A percentile compares a stretch with the other conserved stretches of the same genome.
Evolutionary conservation across 257 asterid genomes (phyloP).

Genomic region (Jacaranda mimosifolia): DNA sequence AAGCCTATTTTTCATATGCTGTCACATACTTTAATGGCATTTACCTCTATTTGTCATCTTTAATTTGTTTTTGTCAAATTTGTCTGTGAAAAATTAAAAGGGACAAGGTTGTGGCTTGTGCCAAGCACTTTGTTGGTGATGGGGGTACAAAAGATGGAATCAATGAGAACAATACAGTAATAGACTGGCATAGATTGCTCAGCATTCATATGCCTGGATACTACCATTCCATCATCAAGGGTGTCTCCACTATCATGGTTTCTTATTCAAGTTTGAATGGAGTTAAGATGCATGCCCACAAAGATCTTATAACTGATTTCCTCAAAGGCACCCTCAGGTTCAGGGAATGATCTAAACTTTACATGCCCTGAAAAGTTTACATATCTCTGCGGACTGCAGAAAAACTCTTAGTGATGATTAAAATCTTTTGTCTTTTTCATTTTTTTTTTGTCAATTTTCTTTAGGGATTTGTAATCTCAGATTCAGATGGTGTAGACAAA

Average conservation of each 20-base stretch:
- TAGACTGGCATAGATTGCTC: constrained; percentile 30
- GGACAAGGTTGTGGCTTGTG: constrained; percentile 42
- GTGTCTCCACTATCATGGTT: constrained; percentile 40
- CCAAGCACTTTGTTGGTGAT: constrained; percentile 46
- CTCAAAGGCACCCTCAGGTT: constrained; percentile 38
- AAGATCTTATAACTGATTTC: constrained; percentile 33
- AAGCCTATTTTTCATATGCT: too few relatives aligned
- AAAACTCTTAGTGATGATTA: neutral
- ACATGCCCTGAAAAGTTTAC: neutral
- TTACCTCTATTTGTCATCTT: neutral
- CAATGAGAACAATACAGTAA: constrained; percentile 37
- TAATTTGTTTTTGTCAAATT: neutral
- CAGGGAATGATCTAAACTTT: constrained; percentile 28
- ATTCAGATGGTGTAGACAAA: constrained; percentile 38
- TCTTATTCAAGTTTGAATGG: constrained; percentile 49
- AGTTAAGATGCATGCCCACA: constrained; percentile 40
- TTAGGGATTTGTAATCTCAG: constrained; percentile 41
- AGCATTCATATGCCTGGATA: constrained; percentile 46
- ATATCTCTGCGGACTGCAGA: too few relatives aligned
- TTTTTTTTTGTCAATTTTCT: neutral
- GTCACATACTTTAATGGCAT: too few relatives aligned
- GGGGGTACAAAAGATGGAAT: constrained; percentile 41
- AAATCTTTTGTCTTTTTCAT: neutral
- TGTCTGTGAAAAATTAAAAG: neutral
- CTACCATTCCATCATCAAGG: constrained; percentile 36